Base-by-base conservation (phyloP, 257 asterid species). In the Fraxinus excelsior region DNA sequence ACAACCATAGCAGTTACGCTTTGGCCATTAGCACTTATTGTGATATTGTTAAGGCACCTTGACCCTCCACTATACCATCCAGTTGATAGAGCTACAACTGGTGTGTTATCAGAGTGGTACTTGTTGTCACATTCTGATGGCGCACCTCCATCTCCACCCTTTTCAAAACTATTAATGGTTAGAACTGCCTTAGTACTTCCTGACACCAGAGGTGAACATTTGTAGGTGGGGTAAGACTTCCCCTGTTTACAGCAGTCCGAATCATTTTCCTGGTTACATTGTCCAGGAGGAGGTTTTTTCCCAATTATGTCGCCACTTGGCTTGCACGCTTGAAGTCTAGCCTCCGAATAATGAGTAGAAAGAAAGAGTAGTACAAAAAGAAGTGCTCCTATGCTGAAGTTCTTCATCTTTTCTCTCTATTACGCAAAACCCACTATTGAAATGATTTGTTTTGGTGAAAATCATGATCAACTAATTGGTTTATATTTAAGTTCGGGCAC, bases 61-160 rank as follows among this genome's bases (percentile, higher is more conserved):
- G 44, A 70, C 18, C 80, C 86, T 32, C 82, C 81, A 58, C 81
- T 72, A 66, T 76, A 87, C 91, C 91, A 87, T 12, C 90, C 87
- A 0, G 90, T 87, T 10, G 88, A 87, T 14, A 86, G 68, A 0
- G 88, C 90, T 3, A 86, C 88, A 0, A 88, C 71, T 0, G 78
- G 88, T 0, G 28, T 80, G 71, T 82, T 49, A 31, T 88, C 82
- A 0, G 88, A 83, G 67, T 86, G 91, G 80, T 73, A 88, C 8
- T 86, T 74, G 32, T 76, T 38, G 72, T 86, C 88, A 14, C 92
- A 86, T 53, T 81, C 85, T 3, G 89, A 82, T 0, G 84, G 87
- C 5, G 87, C 89, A 2, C 94, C 88, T 2, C 92, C 88, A 23
- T 87, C 90, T 7, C 77, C 80, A 0, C 87, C 87, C 58, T 84